These are phyloP conservation scores for Ophiostoma novo-ulmi DNA, from an alignment of 2,329 filamentous ascomycete species.

Conservation along the genomic window DNA sequence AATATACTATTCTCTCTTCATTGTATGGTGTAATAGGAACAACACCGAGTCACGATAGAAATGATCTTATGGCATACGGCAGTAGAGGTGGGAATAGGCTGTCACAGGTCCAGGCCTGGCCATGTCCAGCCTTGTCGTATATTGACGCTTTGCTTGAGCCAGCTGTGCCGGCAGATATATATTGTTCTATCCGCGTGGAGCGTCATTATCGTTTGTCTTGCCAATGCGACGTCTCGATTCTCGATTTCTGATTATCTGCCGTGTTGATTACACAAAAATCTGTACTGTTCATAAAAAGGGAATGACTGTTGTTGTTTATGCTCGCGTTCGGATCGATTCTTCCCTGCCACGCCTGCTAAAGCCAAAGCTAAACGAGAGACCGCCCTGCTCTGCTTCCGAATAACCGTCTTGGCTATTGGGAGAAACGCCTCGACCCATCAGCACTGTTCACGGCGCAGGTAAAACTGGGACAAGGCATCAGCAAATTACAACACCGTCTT, in stretches of 20 bases:
- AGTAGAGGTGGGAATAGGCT: no score
- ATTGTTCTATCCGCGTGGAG: neutral
- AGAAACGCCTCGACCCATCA: neutral
- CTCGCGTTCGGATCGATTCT: neutral
- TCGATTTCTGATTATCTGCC: neutral
- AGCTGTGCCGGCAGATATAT: neutral
- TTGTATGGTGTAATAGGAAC: neutral
- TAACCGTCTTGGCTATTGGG: neutral
- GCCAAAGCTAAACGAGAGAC: neutral
- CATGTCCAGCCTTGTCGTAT: no score
- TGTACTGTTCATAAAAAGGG: neutral
- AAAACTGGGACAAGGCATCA: constrained; percentile 10
- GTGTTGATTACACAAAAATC: neutral
- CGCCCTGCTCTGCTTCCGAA: neutral
- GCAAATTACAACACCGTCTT: neutral
- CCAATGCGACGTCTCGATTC: no score
- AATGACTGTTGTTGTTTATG: neutral
- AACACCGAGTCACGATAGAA: neutral
- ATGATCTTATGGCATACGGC: no score
- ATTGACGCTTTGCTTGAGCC: neutral
- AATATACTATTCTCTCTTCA: neutral
- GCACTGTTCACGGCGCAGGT: neutral
- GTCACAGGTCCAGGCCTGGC: no score
- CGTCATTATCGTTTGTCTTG: neutral
- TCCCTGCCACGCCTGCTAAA: neutral